Conservation (phyloP, 176 grass and related monocot species). For the Avena eriantha region DNA sequence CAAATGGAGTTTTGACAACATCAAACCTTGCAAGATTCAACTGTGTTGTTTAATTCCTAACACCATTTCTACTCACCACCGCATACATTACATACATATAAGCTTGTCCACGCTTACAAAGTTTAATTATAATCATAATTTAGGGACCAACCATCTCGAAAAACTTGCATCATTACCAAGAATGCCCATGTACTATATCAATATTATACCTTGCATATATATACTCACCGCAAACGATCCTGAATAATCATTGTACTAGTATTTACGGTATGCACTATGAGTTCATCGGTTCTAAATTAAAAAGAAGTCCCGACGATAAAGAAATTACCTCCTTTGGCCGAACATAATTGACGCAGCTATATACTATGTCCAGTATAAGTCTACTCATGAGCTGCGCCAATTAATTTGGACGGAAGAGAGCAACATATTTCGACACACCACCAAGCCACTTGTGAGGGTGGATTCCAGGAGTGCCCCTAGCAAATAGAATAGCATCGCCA, state of each 20-base stretch:
- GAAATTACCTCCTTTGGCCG: too few species aligned
- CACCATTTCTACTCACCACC: not conserved
- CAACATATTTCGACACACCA: too few species aligned
- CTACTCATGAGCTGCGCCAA: too few species aligned
- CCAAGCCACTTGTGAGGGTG: not conserved
- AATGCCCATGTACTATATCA: not conserved
- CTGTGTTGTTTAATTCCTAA: not conserved
- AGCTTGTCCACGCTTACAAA: not conserved
- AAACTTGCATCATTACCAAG: not conserved
- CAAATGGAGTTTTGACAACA: slow-evolving; percentile 3
- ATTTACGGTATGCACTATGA: too few species aligned
- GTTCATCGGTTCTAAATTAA: too few species aligned
- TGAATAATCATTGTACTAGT: too few species aligned
- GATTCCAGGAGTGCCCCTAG: slow-evolving; percentile 25
- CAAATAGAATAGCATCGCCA: slow-evolving; percentile 4
- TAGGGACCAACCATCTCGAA: not conserved
- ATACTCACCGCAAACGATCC: too few species aligned
- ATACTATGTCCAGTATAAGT: too few species aligned
- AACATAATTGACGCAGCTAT: too few species aligned
- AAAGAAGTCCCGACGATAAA: too few species aligned
- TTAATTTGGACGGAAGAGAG: too few species aligned
- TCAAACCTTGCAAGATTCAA: not conserved
- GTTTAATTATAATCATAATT: not conserved
- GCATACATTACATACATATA: not conserved
- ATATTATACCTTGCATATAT: too few species aligned